phyloP scores from a whole-genome alignment of 805 yeast genomes.

The Ogataea nitratoaversa region DNA sequence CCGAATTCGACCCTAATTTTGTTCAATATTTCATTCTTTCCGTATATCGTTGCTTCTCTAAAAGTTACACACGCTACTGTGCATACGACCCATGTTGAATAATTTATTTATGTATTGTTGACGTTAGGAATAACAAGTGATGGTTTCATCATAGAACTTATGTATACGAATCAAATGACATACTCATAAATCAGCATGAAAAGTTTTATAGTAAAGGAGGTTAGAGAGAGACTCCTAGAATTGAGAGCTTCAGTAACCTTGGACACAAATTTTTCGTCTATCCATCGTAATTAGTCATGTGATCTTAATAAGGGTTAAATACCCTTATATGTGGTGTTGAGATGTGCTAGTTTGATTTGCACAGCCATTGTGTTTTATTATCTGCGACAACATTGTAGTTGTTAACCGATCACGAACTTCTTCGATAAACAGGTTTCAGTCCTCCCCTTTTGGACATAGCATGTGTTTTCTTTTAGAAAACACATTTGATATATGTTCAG shows the following conservation, averaged over 20 bases:
- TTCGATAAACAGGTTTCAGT: no score
- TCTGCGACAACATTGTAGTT: no score
- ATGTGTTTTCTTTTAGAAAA: no score
- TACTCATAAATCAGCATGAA: background rate
- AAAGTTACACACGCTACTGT: conserved; percentile 81
- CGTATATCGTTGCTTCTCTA: conserved; percentile 12
- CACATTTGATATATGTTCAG: no score
- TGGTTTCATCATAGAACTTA: background rate
- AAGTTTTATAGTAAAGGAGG: no score
- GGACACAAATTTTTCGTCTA: background rate
- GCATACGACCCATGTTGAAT: conserved; percentile 98
- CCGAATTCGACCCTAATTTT: conserved; percentile 32
- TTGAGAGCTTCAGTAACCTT: no score
- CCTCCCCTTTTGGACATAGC: no score
- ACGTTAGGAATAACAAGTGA: conserved; percentile 3
- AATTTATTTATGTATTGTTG: conserved; percentile 36
- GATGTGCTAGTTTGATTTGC: background rate
- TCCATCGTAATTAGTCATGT: no score
- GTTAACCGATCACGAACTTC: no score
- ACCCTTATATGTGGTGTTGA: conserved; percentile 4
- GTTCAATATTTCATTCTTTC: conserved; percentile 15
- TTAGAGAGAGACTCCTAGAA: no score
- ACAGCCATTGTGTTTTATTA: background rate
- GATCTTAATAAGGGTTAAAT: conserved; percentile 1
- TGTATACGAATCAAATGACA: no score